Percentiles rank a stretch among this genome's conserved stretches.
Evolutionary conservation across 2,329 filamentous ascomycete species (phyloP).

Genomic region (Sporothrix variecibatus): DNA sequence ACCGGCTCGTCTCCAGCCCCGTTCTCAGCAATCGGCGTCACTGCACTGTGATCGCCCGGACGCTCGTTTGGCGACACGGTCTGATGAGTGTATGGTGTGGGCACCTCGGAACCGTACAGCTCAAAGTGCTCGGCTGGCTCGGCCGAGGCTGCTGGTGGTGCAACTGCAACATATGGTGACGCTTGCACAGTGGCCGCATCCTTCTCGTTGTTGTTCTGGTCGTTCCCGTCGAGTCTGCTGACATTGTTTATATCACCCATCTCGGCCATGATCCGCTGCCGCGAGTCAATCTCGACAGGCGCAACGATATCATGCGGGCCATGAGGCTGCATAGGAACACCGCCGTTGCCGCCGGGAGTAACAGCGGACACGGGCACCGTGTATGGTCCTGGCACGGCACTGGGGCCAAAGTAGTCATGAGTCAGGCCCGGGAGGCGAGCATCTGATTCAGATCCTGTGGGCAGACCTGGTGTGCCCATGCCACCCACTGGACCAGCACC

Average conservation of each 20-base stretch:
- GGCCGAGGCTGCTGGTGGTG: background rate
- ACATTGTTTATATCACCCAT: slow-evolving; percentile 20
- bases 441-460: slow-evolving; percentile 35
- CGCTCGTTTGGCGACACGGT: background rate
- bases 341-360: slow-evolving; percentile 27
- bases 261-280: slow-evolving; percentile 4
- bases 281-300: slow-evolving; percentile 57
- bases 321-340: slow-evolving; percentile 45
- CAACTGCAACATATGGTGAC: background rate
- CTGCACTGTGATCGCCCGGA: background rate
- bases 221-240: background rate
- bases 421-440: slow-evolving; percentile 38
- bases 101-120: slow-evolving; percentile 45
- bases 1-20: background rate
- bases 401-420: slow-evolving; percentile 49
- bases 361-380: slow-evolving; percentile 39
- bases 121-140: slow-evolving; percentile 40
- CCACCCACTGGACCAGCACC: slow-evolving; percentile 29
- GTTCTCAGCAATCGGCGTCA: background rate
- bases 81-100: slow-evolving; percentile 26
- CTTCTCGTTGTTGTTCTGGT: slow-evolving; percentile 18
- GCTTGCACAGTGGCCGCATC: slow-evolving; percentile 4
- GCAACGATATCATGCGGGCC: slow-evolving; percentile 52
- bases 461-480: slow-evolving; percentile 28
- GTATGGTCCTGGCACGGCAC: slow-evolving; percentile 50